Evolutionary conservation across 2,329 filamentous ascomycete genomes (phyloP).

Genomic region (Gaeumannomyces tritici): DNA sequence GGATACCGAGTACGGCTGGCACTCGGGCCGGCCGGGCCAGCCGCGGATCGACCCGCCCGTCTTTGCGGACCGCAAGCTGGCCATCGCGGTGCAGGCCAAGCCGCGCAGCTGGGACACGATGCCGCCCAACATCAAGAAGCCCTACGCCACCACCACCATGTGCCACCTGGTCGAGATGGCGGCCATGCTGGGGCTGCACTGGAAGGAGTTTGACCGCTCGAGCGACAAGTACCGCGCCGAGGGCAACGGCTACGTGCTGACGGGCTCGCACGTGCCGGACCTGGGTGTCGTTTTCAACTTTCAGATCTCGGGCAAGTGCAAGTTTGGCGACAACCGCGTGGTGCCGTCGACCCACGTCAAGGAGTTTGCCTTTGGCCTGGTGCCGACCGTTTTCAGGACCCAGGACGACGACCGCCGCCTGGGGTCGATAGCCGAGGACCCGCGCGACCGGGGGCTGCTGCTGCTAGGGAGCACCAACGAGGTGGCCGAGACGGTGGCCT

Average conservation of each 20-base stretch:
- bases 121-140: slow-evolving; percentile 34
- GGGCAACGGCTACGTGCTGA: slow-evolving; percentile 40
- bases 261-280: slow-evolving; percentile 34
- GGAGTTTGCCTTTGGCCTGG: slow-evolving; percentile 44
- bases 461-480: slow-evolving; percentile 39
- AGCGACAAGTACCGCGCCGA: slow-evolving; percentile 43
- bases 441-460: slow-evolving; percentile 30
- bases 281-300: slow-evolving; percentile 47
- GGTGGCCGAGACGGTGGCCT: slow-evolving; percentile 39
- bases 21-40: slow-evolving; percentile 11
- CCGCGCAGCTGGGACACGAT: slow-evolving; percentile 42
- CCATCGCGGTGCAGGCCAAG: slow-evolving; percentile 33
- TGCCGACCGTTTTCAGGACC: slow-evolving; percentile 33
- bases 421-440: slow-evolving; percentile 25
- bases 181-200: slow-evolving; percentile 45
- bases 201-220: slow-evolving; percentile 46
- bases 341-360: slow-evolving; percentile 45
- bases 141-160: slow-evolving; percentile 45
- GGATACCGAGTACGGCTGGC: slow-evolving; percentile 13
- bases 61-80: slow-evolving; percentile 26
- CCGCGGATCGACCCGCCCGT: slow-evolving; percentile 8
- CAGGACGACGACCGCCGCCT: slow-evolving; percentile 28
- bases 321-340: slow-evolving; percentile 38
- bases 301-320: slow-evolving; percentile 36
- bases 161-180: slow-evolving; percentile 45